These are phyloP conservation scores for Meredithiella fracta DNA, from an alignment of 2,329 filamentous ascomycete genomes.

Conservation along the genomic window DNA sequence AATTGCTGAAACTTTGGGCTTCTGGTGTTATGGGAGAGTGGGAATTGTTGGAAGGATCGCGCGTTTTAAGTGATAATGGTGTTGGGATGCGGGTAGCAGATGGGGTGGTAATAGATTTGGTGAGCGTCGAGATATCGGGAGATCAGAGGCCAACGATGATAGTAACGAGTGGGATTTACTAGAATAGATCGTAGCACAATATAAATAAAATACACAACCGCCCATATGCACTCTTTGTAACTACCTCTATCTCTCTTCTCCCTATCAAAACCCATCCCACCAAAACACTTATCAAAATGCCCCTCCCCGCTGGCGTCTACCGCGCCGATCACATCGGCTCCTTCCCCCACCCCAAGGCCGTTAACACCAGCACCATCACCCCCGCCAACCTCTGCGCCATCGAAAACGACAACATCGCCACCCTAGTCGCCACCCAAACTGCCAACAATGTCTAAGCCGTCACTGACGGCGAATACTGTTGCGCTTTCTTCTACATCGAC, in stretches of 20 bases:
- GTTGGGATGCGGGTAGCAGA: too few relatives aligned
- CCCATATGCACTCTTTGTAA: not conserved
- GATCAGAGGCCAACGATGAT: too few relatives aligned
- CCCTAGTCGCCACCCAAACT: constrained; percentile 48
- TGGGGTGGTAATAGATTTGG: too few relatives aligned
- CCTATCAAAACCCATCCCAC: not conserved
- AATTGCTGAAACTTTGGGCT: not conserved
- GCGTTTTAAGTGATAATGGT: too few relatives aligned
- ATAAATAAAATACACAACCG: too few relatives aligned
- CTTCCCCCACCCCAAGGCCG: constrained; percentile 12
- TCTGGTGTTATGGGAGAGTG: not conserved
- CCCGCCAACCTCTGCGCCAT: constrained; percentile 27
- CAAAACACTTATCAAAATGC: constrained; percentile 4
- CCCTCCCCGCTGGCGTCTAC: constrained; percentile 13
- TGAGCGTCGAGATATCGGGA: too few relatives aligned
- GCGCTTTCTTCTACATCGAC: constrained; percentile 33
- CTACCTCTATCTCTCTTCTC: not conserved
- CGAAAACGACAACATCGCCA: constrained; percentile 43
- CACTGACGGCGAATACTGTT: constrained; percentile 52
- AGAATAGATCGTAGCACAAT: too few relatives aligned
- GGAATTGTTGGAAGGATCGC: not conserved
- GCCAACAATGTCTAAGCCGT: constrained; percentile 45
- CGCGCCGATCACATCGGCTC: constrained; percentile 14
- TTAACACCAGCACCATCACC: constrained; percentile 15
- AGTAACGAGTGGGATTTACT: too few relatives aligned